phyloP scores from a whole-genome alignment of 345 rosid genomes.

The Moricandia arvensis region DNA sequence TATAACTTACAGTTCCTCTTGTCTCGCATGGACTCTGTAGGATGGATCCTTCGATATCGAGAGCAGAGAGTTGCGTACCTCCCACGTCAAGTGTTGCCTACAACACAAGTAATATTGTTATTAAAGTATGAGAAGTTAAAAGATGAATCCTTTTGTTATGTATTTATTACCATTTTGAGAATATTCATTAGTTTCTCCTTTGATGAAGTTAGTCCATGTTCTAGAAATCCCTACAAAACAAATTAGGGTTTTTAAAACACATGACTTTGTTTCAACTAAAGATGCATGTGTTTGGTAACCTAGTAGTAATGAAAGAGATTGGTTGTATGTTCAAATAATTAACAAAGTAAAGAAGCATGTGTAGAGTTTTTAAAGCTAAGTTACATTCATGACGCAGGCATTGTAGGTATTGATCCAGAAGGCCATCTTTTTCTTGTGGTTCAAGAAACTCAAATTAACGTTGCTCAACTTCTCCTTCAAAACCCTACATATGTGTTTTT shows the following conservation, averaged over 20 bases:
- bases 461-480: conserved; percentile 58
- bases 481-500: conserved; percentile 43
- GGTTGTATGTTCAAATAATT: too few species aligned
- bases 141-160: not conserved
- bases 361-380: conserved; percentile 38
- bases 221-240: conserved; percentile 69
- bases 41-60: conserved; percentile 86
- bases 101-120: conserved; percentile 10
- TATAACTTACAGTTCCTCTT: conserved; percentile 23
- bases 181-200: conserved; percentile 67
- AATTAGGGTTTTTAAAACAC: not conserved
- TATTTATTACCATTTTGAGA: conserved; percentile 66
- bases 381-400: conserved; percentile 93
- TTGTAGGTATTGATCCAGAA: conserved; percentile 95
- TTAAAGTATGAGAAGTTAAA: not conserved
- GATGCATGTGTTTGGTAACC: not conserved
- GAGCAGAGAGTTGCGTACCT: conserved; percentile 75
- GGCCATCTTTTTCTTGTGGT: conserved; percentile 89
- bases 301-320: not conserved
- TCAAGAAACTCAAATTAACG: conserved; percentile 70
- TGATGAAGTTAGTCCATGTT: conserved; percentile 82
- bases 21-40: conserved; percentile 74
- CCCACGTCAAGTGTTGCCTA: conserved; percentile 87
- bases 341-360: not conserved
- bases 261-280: not conserved